Evolutionary conservation across 352 stramenopile species (phyloP), one percentile per base, ranked within the genome.

Genomic region (Globisporangium paroecandrum): DNA sequence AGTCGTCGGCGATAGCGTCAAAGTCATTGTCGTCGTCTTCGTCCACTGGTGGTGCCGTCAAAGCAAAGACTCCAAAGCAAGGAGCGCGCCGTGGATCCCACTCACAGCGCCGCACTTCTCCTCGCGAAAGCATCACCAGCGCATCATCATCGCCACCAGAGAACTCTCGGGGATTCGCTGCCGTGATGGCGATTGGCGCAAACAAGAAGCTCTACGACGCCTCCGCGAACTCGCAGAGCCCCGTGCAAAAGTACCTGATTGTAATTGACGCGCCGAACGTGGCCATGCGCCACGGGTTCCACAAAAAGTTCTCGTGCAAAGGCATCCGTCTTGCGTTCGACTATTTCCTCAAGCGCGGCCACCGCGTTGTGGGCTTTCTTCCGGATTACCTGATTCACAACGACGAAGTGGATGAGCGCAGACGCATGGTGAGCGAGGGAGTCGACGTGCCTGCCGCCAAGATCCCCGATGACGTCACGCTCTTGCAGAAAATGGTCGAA

Each of bases 301-400:
- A 85, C 60, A 85, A 81, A 38, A 70, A 76, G n/a, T 96, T 97
- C 63, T 95, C 86, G 18, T 91, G 82, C 69, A 65, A 64, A 10
- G 86, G 89, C 46, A 86, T 96, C 47, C 82, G 87, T 24, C 73
- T 97, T 5, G 84, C 81, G 41, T 74, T 81, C 18, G 79, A 90
- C 47, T 93, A 94, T 55, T 96, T 91, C 64, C 72, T 83, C 64
- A 64, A 69, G 20, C 73, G 85, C 13, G 83, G 82, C 6, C 85
- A 96, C 63, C 85, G 85, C 20, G 89, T 95, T 0, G 78, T 96
- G 9, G 88, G 81, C 20, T 96, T 96, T 66, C 77, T 95, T 12
- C 89, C 89, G 0, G 89, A 96, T 70, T 95, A 95, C 54, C 79
- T 90, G 66, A 73, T 95, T 1, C 66, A 90, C 32, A 77, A 76